Percentiles rank a stretch among this genome's conserved stretches.
These are phyloP conservation scores for Corylus heterophylla DNA, from an alignment of 306 rosid species.

Conservation along the genomic window DNA sequence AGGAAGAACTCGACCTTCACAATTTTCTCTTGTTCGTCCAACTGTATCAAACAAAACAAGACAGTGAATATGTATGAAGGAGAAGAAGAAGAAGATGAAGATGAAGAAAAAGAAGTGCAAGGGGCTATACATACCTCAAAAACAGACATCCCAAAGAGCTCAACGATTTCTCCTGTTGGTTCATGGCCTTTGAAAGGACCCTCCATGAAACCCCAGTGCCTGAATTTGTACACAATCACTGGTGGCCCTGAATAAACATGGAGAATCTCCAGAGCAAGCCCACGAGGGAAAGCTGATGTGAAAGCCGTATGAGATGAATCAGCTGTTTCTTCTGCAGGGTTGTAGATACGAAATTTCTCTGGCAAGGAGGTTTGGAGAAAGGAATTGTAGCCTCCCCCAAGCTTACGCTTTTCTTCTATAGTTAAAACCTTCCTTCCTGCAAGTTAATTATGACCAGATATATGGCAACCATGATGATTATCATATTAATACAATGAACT, in stretches of 20 bases:
- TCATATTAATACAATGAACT: neutral
- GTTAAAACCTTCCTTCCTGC: constrained; percentile 47
- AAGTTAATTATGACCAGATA: neutral
- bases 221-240: constrained; percentile 55
- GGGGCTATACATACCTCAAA: constrained; percentile 40
- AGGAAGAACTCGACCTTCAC: constrained; percentile 68
- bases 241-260: constrained; percentile 68
- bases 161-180: constrained; percentile 52
- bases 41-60: constrained; percentile 27
- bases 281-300: constrained; percentile 61
- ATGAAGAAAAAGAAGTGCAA: neutral
- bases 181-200: constrained; percentile 73
- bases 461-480: neutral
- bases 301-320: constrained; percentile 51
- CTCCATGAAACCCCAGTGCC: constrained; percentile 82
- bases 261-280: constrained; percentile 63
- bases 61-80: too few species aligned
- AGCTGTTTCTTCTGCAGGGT: constrained; percentile 51
- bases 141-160: constrained; percentile 50
- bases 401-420: constrained; percentile 44
- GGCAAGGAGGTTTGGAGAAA: constrained; percentile 59
- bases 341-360: constrained; percentile 42
- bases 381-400: constrained; percentile 66
- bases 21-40: constrained; percentile 49
- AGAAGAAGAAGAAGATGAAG: neutral